These are phyloP conservation scores for Hansenula lynferdii DNA, from an alignment of 1,139 yeast genomes.

Conservation along the genomic window DNA sequence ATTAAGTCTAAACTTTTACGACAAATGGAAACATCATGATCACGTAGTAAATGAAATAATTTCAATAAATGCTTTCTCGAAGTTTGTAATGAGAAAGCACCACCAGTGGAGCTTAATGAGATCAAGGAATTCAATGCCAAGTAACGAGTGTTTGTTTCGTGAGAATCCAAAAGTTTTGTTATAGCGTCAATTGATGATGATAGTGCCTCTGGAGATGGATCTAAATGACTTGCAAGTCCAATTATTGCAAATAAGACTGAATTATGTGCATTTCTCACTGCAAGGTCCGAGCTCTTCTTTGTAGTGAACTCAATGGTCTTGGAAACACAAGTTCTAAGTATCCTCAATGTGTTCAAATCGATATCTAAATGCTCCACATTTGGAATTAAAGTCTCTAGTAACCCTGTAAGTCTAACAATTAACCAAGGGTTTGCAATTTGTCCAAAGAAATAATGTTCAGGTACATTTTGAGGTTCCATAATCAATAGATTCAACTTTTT, in stretches of 20 bases:
- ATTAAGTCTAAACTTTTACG: constrained; percentile 72
- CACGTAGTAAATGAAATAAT: constrained; percentile 36
- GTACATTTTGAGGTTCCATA: constrained; percentile 42
- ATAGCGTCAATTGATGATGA: constrained; percentile 63
- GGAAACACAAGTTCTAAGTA: constrained; percentile 53
- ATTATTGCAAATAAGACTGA: constrained; percentile 80
- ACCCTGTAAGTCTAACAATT: constrained; percentile 54
- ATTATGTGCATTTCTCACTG: constrained; percentile 68
- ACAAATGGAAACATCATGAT: constrained; percentile 72
- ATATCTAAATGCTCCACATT: constrained; percentile 32
- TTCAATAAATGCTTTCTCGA: constrained; percentile 35
- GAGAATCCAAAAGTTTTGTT: constrained; percentile 50
- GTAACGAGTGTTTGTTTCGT: constrained; percentile 78
- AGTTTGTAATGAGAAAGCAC: constrained; percentile 26
- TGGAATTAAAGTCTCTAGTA: constrained; percentile 26
- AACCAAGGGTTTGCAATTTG: constrained; percentile 87
- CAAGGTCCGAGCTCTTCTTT: constrained; percentile 34
- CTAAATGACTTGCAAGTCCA: constrained; percentile 71
- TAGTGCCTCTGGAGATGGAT: constrained; percentile 65
- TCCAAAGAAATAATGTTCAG: constrained; percentile 61
- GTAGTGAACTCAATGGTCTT: constrained; percentile 45
- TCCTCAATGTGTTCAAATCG: constrained; percentile 43
- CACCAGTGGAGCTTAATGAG: constrained; percentile 32
- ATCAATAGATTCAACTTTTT: constrained; percentile 47
- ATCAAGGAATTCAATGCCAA: constrained; percentile 73